Percentiles rank a stretch among this genome's conserved stretches.
Evolutionary conservation across 2,329 filamentous ascomycete species (phyloP).

Genomic region (Pyrenophora seminiperda): DNA sequence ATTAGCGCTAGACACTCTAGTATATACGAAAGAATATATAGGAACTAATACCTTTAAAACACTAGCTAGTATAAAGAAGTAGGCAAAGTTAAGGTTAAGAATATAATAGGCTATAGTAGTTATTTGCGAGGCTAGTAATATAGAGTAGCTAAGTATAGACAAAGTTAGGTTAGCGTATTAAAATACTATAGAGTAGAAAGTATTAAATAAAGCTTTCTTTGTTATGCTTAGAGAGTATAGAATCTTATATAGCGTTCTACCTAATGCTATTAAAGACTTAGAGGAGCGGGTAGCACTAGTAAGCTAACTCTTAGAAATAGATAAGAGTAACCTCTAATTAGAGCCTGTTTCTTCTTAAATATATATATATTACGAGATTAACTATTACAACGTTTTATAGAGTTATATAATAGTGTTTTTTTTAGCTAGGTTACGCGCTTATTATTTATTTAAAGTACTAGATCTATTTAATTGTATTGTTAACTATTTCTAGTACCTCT

Average conservation of each 20-base stretch:
- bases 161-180: not conserved
- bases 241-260: not conserved
- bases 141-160: not conserved
- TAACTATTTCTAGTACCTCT: too few relatives aligned
- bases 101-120: conserved; percentile 2
- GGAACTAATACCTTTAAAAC: not conserved
- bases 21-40: conserved; percentile 3
- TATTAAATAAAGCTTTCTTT: not conserved
- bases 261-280: not conserved
- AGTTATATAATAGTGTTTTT: too few relatives aligned
- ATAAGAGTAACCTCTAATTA: not conserved
- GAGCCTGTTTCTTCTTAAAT: not conserved
- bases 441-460: too few relatives aligned
- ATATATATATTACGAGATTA: too few relatives aligned
- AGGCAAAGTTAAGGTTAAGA: conserved; percentile 2
- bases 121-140: conserved; percentile 5
- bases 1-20: conserved; percentile 1
- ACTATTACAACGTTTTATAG: too few relatives aligned
- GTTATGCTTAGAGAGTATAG: not conserved
- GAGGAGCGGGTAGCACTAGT: not conserved
- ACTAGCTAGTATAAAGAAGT: not conserved
- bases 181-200: not conserved
- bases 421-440: too few relatives aligned
- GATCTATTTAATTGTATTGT: too few relatives aligned
- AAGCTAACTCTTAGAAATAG: not conserved